A percentile compares a stretch with the other conserved stretches of the same genome.
These are phyloP conservation scores for Fomitopsis palustris DNA, from an alignment of 1,284 basidiomycete genomes.

Conservation along the genomic window DNA sequence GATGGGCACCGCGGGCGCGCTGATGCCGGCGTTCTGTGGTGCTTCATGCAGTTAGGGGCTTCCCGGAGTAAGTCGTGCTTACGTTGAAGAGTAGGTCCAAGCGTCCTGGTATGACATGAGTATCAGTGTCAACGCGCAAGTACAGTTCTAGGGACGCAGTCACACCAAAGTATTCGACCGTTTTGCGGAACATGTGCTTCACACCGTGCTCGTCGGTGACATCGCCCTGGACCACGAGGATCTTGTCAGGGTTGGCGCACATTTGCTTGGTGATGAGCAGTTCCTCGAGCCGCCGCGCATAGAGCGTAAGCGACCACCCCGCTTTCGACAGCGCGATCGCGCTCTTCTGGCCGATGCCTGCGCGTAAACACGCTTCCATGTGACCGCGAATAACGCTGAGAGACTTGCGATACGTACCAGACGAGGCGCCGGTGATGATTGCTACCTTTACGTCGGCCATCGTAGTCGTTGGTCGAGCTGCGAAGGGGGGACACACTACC, in stretches of 20 bases:
- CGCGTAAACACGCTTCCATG: not conserved
- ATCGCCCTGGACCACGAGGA: conserved; percentile 54
- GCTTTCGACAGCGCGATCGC: conserved; percentile 46
- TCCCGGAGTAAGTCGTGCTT: conserved; percentile 8
- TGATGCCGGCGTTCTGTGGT: conserved; percentile 63
- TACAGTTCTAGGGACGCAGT: not conserved
- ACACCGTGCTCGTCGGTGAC: conserved; percentile 62
- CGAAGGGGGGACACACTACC: not conserved
- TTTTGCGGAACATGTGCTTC: conserved; percentile 50
- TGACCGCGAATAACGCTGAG: not conserved
- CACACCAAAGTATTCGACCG: conserved; percentile 57
- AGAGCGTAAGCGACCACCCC: conserved; percentile 43
- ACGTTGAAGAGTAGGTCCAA: conserved; percentile 83
- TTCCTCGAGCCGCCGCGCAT: conserved; percentile 50
- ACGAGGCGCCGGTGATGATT: not conserved
- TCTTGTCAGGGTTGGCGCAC: conserved; percentile 37
- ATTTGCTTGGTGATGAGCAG: conserved; percentile 54
- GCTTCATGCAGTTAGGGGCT: not conserved
- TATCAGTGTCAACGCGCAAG: not conserved
- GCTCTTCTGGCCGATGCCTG: conserved; percentile 48
- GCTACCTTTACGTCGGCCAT: not conserved
- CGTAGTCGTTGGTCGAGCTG: not conserved
- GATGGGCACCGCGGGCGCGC: conserved; percentile 45
- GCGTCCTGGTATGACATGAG: conserved; percentile 39
- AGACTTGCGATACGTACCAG: not conserved